Conservation (phyloP, 2,329 filamentous ascomycete species). For the Ilyonectria mors-panacis region DNA sequence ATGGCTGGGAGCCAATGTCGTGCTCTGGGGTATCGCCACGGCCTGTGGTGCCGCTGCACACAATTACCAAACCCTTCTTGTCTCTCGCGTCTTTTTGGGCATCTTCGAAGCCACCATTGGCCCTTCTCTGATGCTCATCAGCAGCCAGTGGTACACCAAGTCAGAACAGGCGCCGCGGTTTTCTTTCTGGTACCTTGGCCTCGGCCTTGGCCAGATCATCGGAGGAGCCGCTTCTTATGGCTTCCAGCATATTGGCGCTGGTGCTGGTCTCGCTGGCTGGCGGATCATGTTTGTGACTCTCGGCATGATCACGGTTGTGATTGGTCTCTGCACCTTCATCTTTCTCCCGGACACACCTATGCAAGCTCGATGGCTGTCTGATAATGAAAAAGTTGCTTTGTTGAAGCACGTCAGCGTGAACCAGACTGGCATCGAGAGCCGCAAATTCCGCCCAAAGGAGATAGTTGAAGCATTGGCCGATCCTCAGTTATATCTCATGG, state of each 20-base stretch:
- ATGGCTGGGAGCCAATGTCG: constrained; percentile 72
- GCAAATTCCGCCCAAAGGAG: constrained; percentile 67
- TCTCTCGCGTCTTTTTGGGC: constrained; percentile 71
- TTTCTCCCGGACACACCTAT: constrained; percentile 62
- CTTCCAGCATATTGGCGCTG: constrained; percentile 68
- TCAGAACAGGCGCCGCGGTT: constrained; percentile 72
- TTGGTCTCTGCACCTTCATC: constrained; percentile 52
- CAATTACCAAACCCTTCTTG: constrained; percentile 68
- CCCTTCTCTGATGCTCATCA: constrained; percentile 73
- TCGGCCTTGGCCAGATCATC: constrained; percentile 74
- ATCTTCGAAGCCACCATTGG: constrained; percentile 74
- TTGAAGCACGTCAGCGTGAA: constrained; percentile 70
- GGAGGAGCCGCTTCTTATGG: constrained; percentile 75
- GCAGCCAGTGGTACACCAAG: constrained; percentile 74
- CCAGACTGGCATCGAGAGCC: constrained; percentile 70
- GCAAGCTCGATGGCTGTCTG: constrained; percentile 62
- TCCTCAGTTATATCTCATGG: constrained; percentile 66
- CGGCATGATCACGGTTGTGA: constrained; percentile 62
- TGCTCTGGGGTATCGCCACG: constrained; percentile 71
- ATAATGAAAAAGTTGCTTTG: constrained; percentile 64
- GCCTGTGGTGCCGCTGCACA: constrained; percentile 67
- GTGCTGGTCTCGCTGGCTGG: constrained; percentile 74
- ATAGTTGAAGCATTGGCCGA: constrained; percentile 67
- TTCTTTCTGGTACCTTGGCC: constrained; percentile 73
- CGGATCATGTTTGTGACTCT: constrained; percentile 80